These are phyloP conservation scores for Metarhizium guizhouense DNA, from an alignment of 2,329 filamentous ascomycete species.

Conservation along the genomic window DNA sequence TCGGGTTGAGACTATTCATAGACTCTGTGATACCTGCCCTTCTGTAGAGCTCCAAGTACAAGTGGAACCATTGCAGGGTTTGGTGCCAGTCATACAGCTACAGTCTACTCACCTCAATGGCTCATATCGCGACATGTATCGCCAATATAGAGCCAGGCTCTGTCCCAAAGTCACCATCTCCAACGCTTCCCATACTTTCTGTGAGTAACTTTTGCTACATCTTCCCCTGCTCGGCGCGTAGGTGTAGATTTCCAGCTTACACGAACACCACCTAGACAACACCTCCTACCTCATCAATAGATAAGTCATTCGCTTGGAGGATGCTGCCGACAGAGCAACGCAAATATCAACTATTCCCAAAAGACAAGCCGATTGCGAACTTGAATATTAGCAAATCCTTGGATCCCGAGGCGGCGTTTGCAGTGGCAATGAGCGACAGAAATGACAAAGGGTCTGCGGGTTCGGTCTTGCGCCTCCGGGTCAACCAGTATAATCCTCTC, in stretches of 20 bases:
- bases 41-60: background rate
- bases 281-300: slow-evolving; percentile 11
- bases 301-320: slow-evolving; percentile 47
- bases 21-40: background rate
- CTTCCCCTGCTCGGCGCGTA: background rate
- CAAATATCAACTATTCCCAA: slow-evolving; percentile 55
- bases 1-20: background rate
- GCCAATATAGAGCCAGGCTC: slow-evolving; percentile 38
- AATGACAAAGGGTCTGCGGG: slow-evolving; percentile 29
- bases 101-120: slow-evolving; percentile 33
- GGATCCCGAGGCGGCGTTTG: slow-evolving; percentile 41
- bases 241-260: background rate
- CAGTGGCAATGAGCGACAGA: slow-evolving; percentile 34
- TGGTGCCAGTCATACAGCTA: background rate
- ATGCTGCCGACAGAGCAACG: slow-evolving; percentile 47
- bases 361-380: slow-evolving; percentile 35
- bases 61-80: background rate
- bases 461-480: slow-evolving; percentile 34
- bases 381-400: slow-evolving; percentile 34
- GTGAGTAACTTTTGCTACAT: slow-evolving; percentile 21
- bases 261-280: slow-evolving; percentile 6
- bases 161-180: slow-evolving; percentile 42
- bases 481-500: slow-evolving; percentile 48
- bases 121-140: slow-evolving; percentile 54
- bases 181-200: slow-evolving; percentile 34